Evolutionary conservation across 2,329 filamentous ascomycete species (phyloP), one percentile per base, ranked within the genome.

Genomic region (Claviceps purpurea): DNA sequence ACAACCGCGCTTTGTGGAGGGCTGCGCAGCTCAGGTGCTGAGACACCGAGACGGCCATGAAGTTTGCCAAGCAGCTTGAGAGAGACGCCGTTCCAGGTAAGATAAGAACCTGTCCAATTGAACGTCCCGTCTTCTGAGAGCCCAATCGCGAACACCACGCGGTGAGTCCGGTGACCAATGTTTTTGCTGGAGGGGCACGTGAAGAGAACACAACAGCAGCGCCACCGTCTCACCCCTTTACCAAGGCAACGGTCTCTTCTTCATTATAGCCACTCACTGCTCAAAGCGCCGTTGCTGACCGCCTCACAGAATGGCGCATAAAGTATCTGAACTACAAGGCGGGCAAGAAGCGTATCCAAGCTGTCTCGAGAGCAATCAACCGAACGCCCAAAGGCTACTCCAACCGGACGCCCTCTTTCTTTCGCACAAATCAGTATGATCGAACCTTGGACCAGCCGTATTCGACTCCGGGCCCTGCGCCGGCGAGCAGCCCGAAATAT

Each of bases 291-390:
- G 16, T 30, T 26, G 34, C 55, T 57, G 22, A 57, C 54, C 41
- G 14, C 16, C 24, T 48, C 14, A 30, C 59, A 84, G 81, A 97
- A 79, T 97, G 91, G 91, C 82, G 87, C 62, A 79, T 84, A 66
- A 95, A 95, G 68, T 97, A 96, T 68, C 78, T 97, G 60, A 82
- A 96, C 69, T 97, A 97, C 75, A 95, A 95, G 76, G 82, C 82
- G 52, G 91, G 89, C 55, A 97, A 97, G 72, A 96, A 96, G 71
- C 85, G 89, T 65, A 77, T 97, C 67, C 97, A 96, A 68, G 82
- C 82, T 52, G 83, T 96, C 50, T 70, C 77, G 24, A 79, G 85
- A 56, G 88, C 89, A 54, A 77, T 93, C 56, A 75, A 78, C 71
- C 69, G 80, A 54, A 77, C 79, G 0, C 78, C 81, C 10, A 59